Percentiles rank a stretch among this genome's conserved stretches.
phyloP scores from a whole-genome alignment of 768 basidiomycete species.

The Fomitopsis serialis region DNA sequence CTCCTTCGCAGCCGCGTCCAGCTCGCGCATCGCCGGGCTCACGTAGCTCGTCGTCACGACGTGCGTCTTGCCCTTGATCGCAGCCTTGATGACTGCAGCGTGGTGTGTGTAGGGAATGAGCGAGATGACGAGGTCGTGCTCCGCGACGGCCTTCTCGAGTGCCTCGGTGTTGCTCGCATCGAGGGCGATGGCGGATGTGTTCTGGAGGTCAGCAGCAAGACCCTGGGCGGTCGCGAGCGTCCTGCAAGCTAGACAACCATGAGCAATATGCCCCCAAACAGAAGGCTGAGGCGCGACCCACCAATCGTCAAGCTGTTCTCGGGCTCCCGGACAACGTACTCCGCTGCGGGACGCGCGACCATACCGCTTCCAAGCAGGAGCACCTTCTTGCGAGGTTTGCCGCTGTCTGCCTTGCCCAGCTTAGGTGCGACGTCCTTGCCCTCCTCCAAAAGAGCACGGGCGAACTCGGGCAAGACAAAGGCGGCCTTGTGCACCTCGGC shows the following conservation, averaged over 20 bases:
- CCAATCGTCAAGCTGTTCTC: constrained; percentile 84
- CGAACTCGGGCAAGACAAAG: constrained; percentile 94
- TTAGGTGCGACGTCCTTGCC: constrained; percentile 64
- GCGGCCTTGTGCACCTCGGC: constrained; percentile 71
- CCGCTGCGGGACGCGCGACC: constrained; percentile 94
- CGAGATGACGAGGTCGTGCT: constrained; percentile 90
- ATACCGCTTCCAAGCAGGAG: constrained; percentile 93
- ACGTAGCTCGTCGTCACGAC: constrained; percentile 97
- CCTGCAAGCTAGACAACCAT: constrained; percentile 61
- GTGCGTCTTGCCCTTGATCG: constrained; percentile 81
- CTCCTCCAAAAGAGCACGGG: constrained; percentile 66
- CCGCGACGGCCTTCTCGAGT: constrained; percentile 77
- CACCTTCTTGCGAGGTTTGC: constrained; percentile 62
- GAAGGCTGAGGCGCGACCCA: constrained; percentile 24
- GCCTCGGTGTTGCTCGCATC: constrained; percentile 67
- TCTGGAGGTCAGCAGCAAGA: constrained; percentile 63
- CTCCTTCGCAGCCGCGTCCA: constrained; percentile 74
- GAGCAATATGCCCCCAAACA: neutral
- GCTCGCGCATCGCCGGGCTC: constrained; percentile 82
- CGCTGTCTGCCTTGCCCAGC: constrained; percentile 56
- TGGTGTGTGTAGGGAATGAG: constrained; percentile 96
- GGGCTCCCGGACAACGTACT: constrained; percentile 81
- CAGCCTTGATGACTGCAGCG: constrained; percentile 83
- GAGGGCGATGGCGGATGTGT: constrained; percentile 69
- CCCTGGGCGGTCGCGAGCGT: constrained; percentile 73